phyloP scores from a whole-genome alignment of 139 green algal genomes.

The Axilococcus clingmanii region DNA sequence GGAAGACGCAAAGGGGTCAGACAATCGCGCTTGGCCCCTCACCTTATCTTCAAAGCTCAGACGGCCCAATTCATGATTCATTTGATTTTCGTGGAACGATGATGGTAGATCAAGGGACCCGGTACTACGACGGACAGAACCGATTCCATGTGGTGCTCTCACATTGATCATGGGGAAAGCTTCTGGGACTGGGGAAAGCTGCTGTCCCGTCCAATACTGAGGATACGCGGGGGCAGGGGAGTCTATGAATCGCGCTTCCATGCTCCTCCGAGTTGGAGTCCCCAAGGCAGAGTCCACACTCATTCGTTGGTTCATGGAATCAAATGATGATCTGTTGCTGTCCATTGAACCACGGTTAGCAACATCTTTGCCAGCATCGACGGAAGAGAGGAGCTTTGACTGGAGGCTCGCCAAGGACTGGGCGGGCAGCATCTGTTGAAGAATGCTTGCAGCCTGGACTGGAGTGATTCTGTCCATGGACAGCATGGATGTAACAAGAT shows the following conservation, averaged over 20 bases:
- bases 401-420: background rate
- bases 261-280: background rate
- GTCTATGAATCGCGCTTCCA: background rate
- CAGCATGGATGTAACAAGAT: conserved; percentile 24
- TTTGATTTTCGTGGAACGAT: too few species aligned
- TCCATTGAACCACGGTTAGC: conserved; percentile 3
- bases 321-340: conserved; percentile 13
- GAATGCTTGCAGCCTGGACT: conserved; percentile 19
- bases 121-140: background rate
- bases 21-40: too few species aligned
- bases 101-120: too few species aligned
- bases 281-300: background rate
- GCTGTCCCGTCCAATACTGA: conserved; percentile 9
- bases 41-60: too few species aligned
- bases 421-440: conserved; percentile 10
- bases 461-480: conserved; percentile 8
- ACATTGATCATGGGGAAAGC: conserved; percentile 12
- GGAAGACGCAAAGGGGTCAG: too few species aligned
- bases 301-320: conserved; percentile 8
- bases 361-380: background rate
- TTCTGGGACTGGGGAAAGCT: conserved; percentile 16
- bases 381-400: background rate
- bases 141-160: conserved; percentile 1
- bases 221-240: conserved; percentile 3
- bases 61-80: too few species aligned